Evolutionary conservation across 78 protist species (phyloP).

Genomic region (Chrysochromulina parva): DNA sequence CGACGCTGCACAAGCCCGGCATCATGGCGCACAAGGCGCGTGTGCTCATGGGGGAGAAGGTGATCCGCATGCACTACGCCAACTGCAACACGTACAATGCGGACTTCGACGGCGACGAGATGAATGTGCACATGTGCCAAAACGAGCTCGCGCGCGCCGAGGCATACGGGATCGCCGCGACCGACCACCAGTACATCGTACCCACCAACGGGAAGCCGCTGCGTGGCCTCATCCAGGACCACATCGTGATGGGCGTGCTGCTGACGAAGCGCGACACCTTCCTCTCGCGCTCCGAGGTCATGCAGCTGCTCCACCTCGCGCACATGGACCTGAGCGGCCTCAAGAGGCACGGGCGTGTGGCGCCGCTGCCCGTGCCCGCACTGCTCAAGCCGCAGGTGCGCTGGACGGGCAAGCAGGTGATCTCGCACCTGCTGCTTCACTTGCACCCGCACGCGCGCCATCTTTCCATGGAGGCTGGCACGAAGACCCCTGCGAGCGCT

Average conservation of each 20-base stretch:
- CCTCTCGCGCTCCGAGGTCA: conserved; percentile 57
- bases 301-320: conserved; percentile 64
- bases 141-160: conserved; percentile 64
- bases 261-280: conserved; percentile 89
- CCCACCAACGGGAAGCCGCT: conserved; percentile 92
- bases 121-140: conserved; percentile 34
- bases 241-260: conserved; percentile 90
- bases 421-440: background rate
- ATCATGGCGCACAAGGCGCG: conserved; percentile 92
- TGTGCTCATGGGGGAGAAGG: conserved; percentile 42
- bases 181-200: conserved; percentile 80
- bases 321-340: background rate
- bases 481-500: background rate
- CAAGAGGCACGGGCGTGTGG: background rate
- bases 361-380: background rate
- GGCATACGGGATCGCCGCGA: conserved; percentile 78
- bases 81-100: conserved; percentile 88
- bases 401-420: conserved; percentile 69
- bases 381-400: conserved; percentile 46
- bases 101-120: conserved; percentile 70
- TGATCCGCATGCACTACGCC: conserved; percentile 91
- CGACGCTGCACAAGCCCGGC: conserved; percentile 93
- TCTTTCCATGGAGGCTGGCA: background rate
- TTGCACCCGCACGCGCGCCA: background rate
- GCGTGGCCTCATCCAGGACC: conserved; percentile 99